These are phyloP conservation scores for Vicia villosa DNA, from an alignment of 306 rosid genomes.

Conservation along the genomic window DNA sequence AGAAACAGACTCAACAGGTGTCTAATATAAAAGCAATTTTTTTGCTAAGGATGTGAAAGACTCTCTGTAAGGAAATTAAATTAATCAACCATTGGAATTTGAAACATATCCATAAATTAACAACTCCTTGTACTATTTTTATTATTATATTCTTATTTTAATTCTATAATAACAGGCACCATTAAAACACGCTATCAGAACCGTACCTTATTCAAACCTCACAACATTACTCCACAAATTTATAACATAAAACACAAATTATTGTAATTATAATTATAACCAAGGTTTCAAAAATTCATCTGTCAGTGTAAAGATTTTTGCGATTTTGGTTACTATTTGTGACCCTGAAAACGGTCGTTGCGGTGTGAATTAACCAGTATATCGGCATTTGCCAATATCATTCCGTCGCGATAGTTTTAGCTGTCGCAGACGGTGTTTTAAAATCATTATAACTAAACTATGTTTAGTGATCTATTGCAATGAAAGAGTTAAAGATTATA, in stretches of 20 bases:
- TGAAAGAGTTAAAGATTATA: not conserved
- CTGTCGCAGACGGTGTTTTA: too few species aligned
- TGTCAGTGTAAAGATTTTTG: too few species aligned
- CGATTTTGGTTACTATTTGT: too few species aligned
- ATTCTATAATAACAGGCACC: conserved; percentile 14
- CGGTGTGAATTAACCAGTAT: too few species aligned
- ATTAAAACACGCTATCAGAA: conserved; percentile 33
- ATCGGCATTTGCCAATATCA: too few species aligned
- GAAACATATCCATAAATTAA: conserved; percentile 37
- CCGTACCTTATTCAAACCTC: conserved; percentile 31
- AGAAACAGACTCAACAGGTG: conserved; percentile 61
- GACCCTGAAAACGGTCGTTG: too few species aligned
- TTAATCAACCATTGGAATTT: conserved; percentile 60
- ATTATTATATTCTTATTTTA: not conserved
- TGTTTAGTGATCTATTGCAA: not conserved
- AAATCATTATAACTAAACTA: not conserved
- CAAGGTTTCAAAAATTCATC: too few species aligned
- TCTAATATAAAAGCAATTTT: too few species aligned
- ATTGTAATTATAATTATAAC: not conserved
- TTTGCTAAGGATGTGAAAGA: conserved; percentile 53
- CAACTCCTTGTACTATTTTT: conserved; percentile 42
- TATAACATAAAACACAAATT: not conserved
- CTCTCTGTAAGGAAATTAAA: conserved; percentile 34
- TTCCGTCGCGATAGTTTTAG: too few species aligned
- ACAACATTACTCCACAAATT: not conserved